Percentiles rank a stretch among this genome's conserved stretches.
phyloP scores from a whole-genome alignment of 2,329 filamentous ascomycete species.

The Myriosclerotinia scirpicola region DNA sequence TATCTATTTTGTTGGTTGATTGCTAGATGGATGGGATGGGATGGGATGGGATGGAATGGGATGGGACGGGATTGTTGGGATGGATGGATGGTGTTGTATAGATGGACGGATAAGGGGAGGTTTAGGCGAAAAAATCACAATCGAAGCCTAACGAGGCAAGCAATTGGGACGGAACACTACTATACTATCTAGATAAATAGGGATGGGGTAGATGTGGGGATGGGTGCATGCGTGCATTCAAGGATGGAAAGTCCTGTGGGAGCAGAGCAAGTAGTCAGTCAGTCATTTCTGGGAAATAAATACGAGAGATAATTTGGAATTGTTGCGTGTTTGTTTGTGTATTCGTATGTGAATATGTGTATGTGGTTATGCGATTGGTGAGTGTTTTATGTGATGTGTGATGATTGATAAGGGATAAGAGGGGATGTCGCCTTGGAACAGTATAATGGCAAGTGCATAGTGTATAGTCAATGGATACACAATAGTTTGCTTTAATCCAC shows the following conservation, averaged over 20 bases:
- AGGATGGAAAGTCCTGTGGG: not conserved
- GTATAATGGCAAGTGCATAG: no score
- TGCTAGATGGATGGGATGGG: constrained; percentile 29
- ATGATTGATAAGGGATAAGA: not conserved
- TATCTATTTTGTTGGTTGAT: constrained; percentile 28
- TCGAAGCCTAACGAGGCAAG: not conserved
- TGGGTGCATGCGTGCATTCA: not conserved
- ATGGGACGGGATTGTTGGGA: constrained; percentile 20
- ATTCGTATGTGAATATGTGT: no score
- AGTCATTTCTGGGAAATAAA: constrained; percentile 23
- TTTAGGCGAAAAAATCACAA: constrained; percentile 6
- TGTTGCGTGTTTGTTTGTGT: not conserved
- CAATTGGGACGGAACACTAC: constrained; percentile 12
- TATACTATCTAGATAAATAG: constrained; percentile 7
- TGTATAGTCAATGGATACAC: no score
- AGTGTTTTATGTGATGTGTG: not conserved
- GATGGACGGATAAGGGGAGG: not conserved
- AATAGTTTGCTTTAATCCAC: no score
- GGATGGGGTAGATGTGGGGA: not conserved
- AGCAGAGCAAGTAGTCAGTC: constrained; percentile 7
- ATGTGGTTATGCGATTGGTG: not conserved
- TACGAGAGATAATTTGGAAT: constrained; percentile 24
- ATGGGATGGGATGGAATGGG: constrained; percentile 20
- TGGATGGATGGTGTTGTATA: not conserved
- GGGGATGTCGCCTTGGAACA: no score